Evolutionary conservation across 345 rosid species (phyloP).

Genomic region (Gossypium sturtianum): DNA sequence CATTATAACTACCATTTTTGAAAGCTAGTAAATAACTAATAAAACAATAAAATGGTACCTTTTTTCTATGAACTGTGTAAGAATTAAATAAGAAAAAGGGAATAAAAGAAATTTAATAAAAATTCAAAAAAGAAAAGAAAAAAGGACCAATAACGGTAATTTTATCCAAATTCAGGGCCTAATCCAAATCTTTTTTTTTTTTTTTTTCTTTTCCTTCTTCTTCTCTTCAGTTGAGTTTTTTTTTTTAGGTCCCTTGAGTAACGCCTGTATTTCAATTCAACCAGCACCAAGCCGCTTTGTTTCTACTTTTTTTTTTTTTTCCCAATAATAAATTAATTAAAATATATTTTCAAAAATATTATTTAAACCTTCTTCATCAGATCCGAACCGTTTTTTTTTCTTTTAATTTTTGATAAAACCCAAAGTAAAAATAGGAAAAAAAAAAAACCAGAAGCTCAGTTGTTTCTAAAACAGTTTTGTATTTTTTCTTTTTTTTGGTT

Average conservation of each 20-base stretch:
- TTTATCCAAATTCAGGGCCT: not conserved
- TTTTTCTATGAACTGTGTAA: not conserved
- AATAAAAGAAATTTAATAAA: conserved; percentile 8
- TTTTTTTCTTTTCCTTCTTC: not conserved
- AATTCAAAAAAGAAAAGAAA: not conserved
- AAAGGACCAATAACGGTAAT: conserved; percentile 13
- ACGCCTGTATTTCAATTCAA: conserved; percentile 3
- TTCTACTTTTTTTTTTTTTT: not conserved
- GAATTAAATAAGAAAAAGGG: not conserved
- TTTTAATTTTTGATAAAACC: not conserved
- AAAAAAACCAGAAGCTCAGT: not conserved
- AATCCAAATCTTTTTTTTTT: not conserved
- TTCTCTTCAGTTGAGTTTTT: not conserved
- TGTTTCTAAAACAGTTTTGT: not conserved
- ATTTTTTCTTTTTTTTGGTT: not conserved
- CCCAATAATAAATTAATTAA: too few relatives aligned
- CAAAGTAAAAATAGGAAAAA: not conserved
- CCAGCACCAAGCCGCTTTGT: not conserved
- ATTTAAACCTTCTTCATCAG: not conserved
- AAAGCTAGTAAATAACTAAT: not conserved
- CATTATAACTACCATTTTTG: not conserved
- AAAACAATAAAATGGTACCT: too few relatives aligned
- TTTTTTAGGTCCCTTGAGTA: not conserved
- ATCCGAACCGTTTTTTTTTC: conserved; percentile 5
- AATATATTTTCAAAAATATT: not conserved